Evolutionary conservation across 2,329 filamentous ascomycete species (phyloP), one percentile per base, ranked within the genome.

Genomic region (Aureobasidium sp.): DNA sequence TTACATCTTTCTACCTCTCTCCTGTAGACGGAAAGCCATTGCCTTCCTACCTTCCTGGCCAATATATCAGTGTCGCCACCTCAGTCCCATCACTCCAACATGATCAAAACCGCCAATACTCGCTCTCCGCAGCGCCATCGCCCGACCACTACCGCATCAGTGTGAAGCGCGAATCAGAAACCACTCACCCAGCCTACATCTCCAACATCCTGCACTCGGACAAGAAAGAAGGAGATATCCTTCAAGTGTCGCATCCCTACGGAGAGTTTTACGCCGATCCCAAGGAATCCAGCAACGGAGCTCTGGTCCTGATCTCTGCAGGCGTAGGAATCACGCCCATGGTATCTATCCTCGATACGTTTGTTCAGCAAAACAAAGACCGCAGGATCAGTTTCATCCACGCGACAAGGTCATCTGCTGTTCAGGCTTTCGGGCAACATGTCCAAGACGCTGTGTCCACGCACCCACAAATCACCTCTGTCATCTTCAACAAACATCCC

Each of bases 31-130:
- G 78, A 41, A 73, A 81, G 65, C 76, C 77, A n/a, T 76, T 91
- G 44, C 87, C 87, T 0, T 48, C 70, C 0, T 91, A 84, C 77
- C 78, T 82, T 62, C 87, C 88, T 0, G 89, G 89, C 39, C 88
- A 91, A 73, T 91, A 90, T 70, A 81, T 77, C 80, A 55, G 80
- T 88, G 0, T 81, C 83, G 1, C 76, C 78, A 52, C 78, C 88
- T 25, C 82, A 82, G n/a, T 79, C 84, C 70, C 74, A 79, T 66
- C 88, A 91, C 73, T 80, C 84, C 20, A 79, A 88, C 36, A 88
- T 91, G 73, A 91, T 90, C 75, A 89, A 86, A 29, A 79, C 91
- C 64, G 87, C 83, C 68, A 87, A 90, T 66, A 79, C 82, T 55
- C 55, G 8, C 55, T 58, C 31, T 58, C 55, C 14, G 22, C 34